These are phyloP conservation scores for Plantago major DNA, from an alignment of 257 asterid genomes.

Conservation along the genomic window DNA sequence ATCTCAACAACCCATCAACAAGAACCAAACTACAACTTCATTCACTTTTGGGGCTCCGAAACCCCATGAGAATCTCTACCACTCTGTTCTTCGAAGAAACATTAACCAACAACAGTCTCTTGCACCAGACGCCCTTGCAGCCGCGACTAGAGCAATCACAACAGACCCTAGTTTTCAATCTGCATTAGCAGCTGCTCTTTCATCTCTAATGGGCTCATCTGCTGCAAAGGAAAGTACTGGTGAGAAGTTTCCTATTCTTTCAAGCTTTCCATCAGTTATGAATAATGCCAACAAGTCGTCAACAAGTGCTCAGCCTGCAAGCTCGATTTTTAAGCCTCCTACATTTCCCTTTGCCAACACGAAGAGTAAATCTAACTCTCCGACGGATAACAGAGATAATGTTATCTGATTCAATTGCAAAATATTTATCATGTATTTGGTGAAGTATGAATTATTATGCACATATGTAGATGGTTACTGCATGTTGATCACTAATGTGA, in stretches of 20 bases:
- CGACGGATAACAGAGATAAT: conserved; percentile 35
- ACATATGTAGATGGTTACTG: background rate
- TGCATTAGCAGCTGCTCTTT: conserved; percentile 80
- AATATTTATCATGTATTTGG: too few relatives aligned
- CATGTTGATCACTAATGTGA: too few relatives aligned
- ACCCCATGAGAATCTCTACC: conserved; percentile 51
- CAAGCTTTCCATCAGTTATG: conserved; percentile 55
- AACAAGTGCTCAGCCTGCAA: conserved; percentile 29
- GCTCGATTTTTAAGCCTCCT: conserved; percentile 35
- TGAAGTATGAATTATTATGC: background rate
- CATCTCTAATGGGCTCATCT: conserved; percentile 56
- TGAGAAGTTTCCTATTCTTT: conserved; percentile 48
- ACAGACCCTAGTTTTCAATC: conserved; percentile 85
- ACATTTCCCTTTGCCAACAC: conserved; percentile 33
- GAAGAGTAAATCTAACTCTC: conserved; percentile 41
- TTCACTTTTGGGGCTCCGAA: conserved; percentile 48
- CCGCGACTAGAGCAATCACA: conserved; percentile 87
- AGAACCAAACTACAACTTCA: conserved; percentile 39
- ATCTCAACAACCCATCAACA: conserved; percentile 38
- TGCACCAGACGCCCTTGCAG: conserved; percentile 67
- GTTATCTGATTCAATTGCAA: conserved; percentile 2
- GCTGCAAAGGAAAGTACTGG: conserved; percentile 11
- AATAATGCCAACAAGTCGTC: conserved; percentile 37
- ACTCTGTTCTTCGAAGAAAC: conserved; percentile 41
- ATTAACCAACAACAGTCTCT: conserved; percentile 34